Conservation (phyloP, 768 basidiomycete species). For the Hericium erinaceus region DNA sequence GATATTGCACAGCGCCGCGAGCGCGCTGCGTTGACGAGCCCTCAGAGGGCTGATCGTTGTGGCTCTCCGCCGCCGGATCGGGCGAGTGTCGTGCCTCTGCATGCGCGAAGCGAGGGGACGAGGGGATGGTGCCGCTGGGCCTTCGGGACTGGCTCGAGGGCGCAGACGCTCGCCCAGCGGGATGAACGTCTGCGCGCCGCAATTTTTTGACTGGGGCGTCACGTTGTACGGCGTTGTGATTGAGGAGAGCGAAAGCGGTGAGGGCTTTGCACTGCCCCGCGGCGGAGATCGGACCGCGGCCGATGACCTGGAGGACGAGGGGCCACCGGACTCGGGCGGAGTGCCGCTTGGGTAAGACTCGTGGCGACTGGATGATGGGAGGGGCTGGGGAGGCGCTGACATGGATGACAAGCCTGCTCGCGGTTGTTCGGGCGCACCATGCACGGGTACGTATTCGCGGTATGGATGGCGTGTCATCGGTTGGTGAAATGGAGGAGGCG, state of each 20-base stretch:
- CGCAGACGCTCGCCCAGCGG: conserved; percentile 19
- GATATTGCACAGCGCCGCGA: not conserved
- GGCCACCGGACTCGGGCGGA: not conserved
- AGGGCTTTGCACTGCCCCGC: not conserved
- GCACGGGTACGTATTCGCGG: not conserved
- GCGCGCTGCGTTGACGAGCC: not conserved
- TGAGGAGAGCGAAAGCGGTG: conserved; percentile 3
- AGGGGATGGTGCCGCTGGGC: conserved; percentile 14
- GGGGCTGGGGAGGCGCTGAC: not conserved
- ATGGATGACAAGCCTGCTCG: not conserved
- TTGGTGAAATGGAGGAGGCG: not conserved
- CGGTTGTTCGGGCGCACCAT: not conserved
- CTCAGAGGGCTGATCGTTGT: not conserved
- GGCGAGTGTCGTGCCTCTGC: not conserved
- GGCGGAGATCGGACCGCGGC: not conserved
- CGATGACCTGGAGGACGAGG: not conserved
- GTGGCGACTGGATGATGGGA: not conserved
- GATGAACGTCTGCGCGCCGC: conserved; percentile 16
- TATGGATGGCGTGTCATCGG: not conserved
- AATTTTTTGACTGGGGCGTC: conserved; percentile 13
- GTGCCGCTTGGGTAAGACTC: not conserved
- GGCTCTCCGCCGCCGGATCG: not conserved
- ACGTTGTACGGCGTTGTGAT: conserved; percentile 4
- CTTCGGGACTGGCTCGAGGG: conserved; percentile 9
- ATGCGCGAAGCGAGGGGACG: not conserved